Evolutionary conservation across 768 basidiomycete species (phyloP), one percentile per base, ranked within the genome.

Genomic region (Lepiota venenata): DNA sequence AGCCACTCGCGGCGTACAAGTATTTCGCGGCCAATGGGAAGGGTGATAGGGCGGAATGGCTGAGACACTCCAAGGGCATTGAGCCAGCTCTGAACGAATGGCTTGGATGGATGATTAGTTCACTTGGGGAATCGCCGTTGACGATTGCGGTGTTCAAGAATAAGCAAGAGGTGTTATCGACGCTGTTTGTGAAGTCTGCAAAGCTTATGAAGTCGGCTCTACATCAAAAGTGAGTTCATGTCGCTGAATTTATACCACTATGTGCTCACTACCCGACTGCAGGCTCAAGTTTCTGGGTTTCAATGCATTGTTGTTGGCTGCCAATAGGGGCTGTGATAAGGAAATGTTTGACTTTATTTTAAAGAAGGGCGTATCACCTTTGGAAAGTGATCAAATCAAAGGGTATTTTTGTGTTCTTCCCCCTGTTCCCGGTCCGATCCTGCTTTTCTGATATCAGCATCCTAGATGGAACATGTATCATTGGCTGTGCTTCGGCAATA

Each of bases 401-500:
- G 76, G 79, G 82, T 83, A 65, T 46, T 73, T 46, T 73, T 65
- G 32, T 15, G 7, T 18, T 18, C 35, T 45, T 10, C 20, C 16
- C 41, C 15, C 10, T 16, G 37, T n/a, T n/a, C 21, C 2, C 21
- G 22, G 40, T 46, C 40, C 55, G 3, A 54, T 32, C 32, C 32
- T 57, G 11, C 22, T 18, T 2, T 47, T 40, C 46, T 36, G 4
- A 44, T 1, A n/a, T 10, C 7, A 6, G 16, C 7, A 18, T 3
- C 8, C 10, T 53, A 86, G 83, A 4, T 80, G 72, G 72, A 86
- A 86, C 59, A 74, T 84, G 18, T 79, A 75, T 56, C 84, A 86
- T 63, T 64, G 74, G 14, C 62, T 79, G 32, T 76, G 74, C 60
- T 37, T 59, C 0, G 45, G 51, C 0, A 66, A 66, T 39, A 43